Conservation (phyloP, 768 basidiomycete species). For the Termitomyces sp. region DNA sequence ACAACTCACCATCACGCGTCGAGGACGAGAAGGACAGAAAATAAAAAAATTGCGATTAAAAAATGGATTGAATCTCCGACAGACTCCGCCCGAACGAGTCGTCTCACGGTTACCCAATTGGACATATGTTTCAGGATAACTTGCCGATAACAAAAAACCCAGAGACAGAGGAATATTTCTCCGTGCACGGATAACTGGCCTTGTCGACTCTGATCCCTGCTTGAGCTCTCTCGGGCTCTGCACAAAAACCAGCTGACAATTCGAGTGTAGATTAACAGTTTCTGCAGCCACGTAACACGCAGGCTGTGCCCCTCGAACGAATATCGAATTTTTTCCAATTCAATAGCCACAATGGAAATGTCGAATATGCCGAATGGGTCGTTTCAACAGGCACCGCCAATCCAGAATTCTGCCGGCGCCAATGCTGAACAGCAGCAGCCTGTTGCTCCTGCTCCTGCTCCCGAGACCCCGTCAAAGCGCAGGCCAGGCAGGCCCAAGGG, state of each 20-base stretch:
- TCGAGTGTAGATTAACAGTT: background rate
- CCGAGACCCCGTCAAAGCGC: conserved; percentile 40
- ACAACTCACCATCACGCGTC: background rate
- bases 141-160: background rate
- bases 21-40: background rate
- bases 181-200: background rate
- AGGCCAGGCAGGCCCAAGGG: conserved; percentile 77
- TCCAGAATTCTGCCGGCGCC: background rate
- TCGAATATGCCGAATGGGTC: conserved; percentile 11
- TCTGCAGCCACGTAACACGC: background rate
- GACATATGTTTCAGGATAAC: background rate
- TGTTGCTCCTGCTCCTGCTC: background rate
- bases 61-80: background rate
- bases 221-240: background rate
- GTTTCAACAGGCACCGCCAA: conserved; percentile 7
- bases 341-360: conserved; percentile 11
- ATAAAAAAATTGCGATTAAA: background rate
- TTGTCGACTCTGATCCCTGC: background rate
- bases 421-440: conserved; percentile 4
- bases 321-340: conserved; percentile 5
- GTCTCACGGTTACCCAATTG: background rate
- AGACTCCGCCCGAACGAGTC: background rate
- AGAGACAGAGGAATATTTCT: background rate
- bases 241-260: background rate
- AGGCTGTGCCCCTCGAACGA: no score